Evolutionary conservation across 257 asterid genomes (phyloP), one percentile per base, ranked within the genome.

Genomic region (Solanum medicagineum): DNA sequence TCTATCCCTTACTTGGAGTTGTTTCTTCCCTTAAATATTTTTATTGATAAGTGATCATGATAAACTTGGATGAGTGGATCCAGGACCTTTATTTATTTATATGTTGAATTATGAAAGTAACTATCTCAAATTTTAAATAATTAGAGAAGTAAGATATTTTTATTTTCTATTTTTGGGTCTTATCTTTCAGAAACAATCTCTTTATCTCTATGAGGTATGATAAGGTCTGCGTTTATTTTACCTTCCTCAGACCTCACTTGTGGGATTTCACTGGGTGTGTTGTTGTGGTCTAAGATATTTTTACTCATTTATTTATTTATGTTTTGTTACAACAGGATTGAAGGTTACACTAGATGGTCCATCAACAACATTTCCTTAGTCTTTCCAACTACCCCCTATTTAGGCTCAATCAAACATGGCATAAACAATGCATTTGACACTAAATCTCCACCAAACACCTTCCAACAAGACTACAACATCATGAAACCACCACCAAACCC

Each of bases 271-370:
- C 42, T 36, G 42, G 42, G 2, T 36, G 6, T 36, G 6, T 36
- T 36, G 6, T 36, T 36, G 2, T 36, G 0, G 1, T 36, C 1
- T 6, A 42, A 71, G 2, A 42, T 71, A 36, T 36, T 69, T 1
- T 36, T 17, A 68, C 36, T 63, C 14, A 63, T 24, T 68, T 32
- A 68, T 8, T 19, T 17, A 8, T n/a, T 5, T 44, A 11, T 74
- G 8, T 22, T 20, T 60, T 74, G 24, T 15, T 14, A 75, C 60
- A 47, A 75, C 47, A 74, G 36, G 40, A 88, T 95, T 22, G 86
- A 92, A 53, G 99, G 99, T 1, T 80, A 86, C 83, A 91, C 86
- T 1, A 93, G 88, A 22, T 95, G 99, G 99, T 85, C 99, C 10
- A 90, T 95, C 87, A 95, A 95, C 89, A 95, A 95, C 26, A 88